These are phyloP conservation scores for Hondaea fermentalgiana DNA, from an alignment of 108 stramenopile species.

Conservation along the genomic window DNA sequence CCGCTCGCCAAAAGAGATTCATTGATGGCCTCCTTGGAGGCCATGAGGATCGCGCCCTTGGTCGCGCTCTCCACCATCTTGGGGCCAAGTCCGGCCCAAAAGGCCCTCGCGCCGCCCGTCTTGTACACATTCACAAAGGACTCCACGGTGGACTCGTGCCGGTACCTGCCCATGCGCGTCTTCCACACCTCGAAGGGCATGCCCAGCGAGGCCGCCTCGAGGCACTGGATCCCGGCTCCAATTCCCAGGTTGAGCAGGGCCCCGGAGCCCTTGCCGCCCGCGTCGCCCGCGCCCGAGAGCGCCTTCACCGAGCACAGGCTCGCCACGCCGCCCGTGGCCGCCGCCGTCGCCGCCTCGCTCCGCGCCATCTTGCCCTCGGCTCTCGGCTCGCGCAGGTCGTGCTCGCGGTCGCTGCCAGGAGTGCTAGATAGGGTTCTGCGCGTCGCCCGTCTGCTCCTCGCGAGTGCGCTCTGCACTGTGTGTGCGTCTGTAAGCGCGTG, in stretches of 20 bases:
- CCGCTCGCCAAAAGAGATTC: neutral
- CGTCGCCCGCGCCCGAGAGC: too few species aligned
- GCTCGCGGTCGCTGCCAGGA: too few species aligned
- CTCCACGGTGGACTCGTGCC: constrained; percentile 15
- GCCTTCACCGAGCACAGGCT: too few species aligned
- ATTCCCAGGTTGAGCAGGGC: constrained; percentile 2
- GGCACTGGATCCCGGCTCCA: constrained; percentile 11
- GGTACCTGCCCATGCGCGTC: constrained; percentile 31
- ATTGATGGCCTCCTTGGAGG: constrained; percentile 21
- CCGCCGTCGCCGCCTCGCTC: too few species aligned
- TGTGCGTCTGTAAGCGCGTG: too few species aligned
- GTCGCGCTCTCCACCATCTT: constrained; percentile 25
- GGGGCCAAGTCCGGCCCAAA: constrained; percentile 20
- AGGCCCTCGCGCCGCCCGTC: constrained; percentile 20
- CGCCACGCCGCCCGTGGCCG: too few species aligned
- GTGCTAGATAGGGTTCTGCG: too few species aligned
- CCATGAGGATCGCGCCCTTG: constrained; percentile 27
- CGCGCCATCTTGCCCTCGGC: too few species aligned
- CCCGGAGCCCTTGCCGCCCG: neutral
- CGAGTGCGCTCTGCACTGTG: too few species aligned
- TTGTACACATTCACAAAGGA: constrained; percentile 18
- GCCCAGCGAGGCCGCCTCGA: constrained; percentile 24
- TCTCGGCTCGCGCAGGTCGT: too few species aligned
- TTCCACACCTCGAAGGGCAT: constrained; percentile 39
- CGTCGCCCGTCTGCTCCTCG: too few species aligned